Evolutionary conservation across 441 rosid species (phyloP), one percentile per base, ranked within the genome.

Genomic region (Adansonia rubrostipa): DNA sequence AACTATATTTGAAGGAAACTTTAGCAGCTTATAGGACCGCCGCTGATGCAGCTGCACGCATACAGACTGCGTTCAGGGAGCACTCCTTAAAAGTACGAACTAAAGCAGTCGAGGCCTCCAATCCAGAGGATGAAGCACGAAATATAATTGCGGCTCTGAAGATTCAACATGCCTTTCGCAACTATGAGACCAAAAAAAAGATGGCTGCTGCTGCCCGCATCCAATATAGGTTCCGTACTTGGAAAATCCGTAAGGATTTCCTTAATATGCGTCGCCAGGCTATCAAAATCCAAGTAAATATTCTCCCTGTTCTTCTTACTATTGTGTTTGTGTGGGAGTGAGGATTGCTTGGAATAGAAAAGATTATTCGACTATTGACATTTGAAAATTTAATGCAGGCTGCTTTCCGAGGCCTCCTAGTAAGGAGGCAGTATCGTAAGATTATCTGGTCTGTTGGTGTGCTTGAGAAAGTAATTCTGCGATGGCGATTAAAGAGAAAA

Each of bases 371-470:
- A 44, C 51, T 10, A 67, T 67, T 67, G 71, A 44, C 62, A 63
- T 56, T 70, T 70, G 73, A 19, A 70, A 19, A 78, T 74, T 47
- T 56, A 53, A 40, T 86, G 85, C 90, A 97, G 99, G 92, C 99
- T 78, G 91, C 77, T 81, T 93, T 93, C 84, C 89, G 99, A 53
- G 99, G 97, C 53, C 86, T 68, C 85, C 98, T 89, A 88, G 92
- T 80, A 68, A 88, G 99, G 85, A 92, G 80, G 86, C 97, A 97
- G 61, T 95, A 95, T 85, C 61, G 86, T 19, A 97, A 93, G 83
- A 89, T 97, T 86, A 71, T 88, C 42, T 97, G 98, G 97, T 93
- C 99, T n/a, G 98, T 97, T 72, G 99, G 99, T 79, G 89, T 97
- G 79, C 83, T 97, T 6, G 99, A 97, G 89, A 97, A 97, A 87